Conservation (phyloP, 83 land plant genomes). For the Diphasiastrum complanatum region DNA sequence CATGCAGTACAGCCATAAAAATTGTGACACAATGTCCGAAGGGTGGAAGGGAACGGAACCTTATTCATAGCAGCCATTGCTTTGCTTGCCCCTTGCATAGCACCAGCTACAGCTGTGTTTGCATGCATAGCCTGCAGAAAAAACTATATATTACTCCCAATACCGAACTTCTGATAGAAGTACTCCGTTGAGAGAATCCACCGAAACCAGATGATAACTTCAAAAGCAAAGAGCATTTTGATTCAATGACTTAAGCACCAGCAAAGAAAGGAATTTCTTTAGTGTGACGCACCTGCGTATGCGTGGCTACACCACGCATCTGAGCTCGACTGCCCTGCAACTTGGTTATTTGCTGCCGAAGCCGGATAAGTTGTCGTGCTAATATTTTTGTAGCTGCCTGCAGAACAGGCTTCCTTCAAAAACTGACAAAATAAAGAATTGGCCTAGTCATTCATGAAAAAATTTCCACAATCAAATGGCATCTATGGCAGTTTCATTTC, state of each 20-base stretch:
- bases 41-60: too few species aligned
- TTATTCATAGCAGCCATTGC: conserved; percentile 97
- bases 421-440: neutral
- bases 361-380: conserved; percentile 82
- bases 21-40: too few species aligned
- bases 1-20: too few species aligned
- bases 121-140: conserved; percentile 85
- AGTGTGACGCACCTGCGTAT: conserved; percentile 74
- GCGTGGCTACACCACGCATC: conserved; percentile 92
- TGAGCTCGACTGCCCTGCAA: conserved; percentile 93
- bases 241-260: too few species aligned
- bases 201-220: too few species aligned
- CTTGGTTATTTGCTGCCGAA: conserved; percentile 89
- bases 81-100: conserved; percentile 87
- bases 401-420: neutral
- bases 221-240: too few species aligned
- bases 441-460: neutral
- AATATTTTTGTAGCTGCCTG: conserved; percentile 88
- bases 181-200: too few species aligned
- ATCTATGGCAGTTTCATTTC: neutral
- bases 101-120: conserved; percentile 77
- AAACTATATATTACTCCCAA: neutral
- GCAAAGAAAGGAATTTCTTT: too few species aligned
- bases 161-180: too few species aligned
- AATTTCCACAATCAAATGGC: neutral